These are phyloP conservation scores for Pseudogymnoascus sp. DNA, from an alignment of 2,329 filamentous ascomycete genomes.

Conservation along the genomic window DNA sequence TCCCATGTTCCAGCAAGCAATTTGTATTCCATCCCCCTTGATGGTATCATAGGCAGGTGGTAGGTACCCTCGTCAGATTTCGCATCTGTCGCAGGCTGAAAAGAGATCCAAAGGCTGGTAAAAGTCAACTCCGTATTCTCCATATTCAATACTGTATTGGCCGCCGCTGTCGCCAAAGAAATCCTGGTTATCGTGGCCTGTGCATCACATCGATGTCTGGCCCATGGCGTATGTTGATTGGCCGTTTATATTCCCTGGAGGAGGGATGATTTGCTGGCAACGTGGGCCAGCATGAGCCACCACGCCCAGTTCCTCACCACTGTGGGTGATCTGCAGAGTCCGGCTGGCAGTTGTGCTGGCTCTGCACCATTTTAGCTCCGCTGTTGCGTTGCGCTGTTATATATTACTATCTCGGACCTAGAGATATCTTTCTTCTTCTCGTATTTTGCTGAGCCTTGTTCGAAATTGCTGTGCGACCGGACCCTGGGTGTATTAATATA, in stretches of 20 bases:
- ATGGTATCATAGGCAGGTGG: background rate
- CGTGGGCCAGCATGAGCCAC: constrained; percentile 7
- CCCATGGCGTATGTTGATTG: constrained; percentile 2
- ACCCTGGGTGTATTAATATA: constrained; percentile 2
- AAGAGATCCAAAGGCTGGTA: constrained; percentile 3
- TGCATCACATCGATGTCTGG: constrained; percentile 1
- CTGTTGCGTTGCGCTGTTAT: background rate
- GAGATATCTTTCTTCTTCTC: constrained; percentile 1
- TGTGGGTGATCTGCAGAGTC: constrained; percentile 6
- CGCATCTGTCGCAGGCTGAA: constrained; percentile 7
- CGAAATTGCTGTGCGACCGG: constrained; percentile 6
- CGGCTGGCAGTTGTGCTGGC: constrained; percentile 8
- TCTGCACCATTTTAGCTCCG: constrained; percentile 6
- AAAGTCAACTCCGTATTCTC: background rate
- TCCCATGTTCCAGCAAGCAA: constrained; percentile 1
- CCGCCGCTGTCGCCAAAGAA: constrained; percentile 4
- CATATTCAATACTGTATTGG: constrained; percentile 3
- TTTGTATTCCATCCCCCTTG: constrained; percentile 6
- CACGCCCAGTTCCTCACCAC: constrained; percentile 7
- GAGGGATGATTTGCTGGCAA: constrained; percentile 10
- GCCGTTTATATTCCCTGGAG: constrained; percentile 3
- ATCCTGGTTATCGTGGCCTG: constrained; percentile 4
- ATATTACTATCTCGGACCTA: constrained; percentile 1
- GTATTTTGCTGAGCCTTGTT: constrained; percentile 8
- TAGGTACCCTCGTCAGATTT: constrained; percentile 8